Evolutionary conservation across 2,329 filamentous ascomycete genomes (phyloP).

Genomic region (Fusarium cicatricum): DNA sequence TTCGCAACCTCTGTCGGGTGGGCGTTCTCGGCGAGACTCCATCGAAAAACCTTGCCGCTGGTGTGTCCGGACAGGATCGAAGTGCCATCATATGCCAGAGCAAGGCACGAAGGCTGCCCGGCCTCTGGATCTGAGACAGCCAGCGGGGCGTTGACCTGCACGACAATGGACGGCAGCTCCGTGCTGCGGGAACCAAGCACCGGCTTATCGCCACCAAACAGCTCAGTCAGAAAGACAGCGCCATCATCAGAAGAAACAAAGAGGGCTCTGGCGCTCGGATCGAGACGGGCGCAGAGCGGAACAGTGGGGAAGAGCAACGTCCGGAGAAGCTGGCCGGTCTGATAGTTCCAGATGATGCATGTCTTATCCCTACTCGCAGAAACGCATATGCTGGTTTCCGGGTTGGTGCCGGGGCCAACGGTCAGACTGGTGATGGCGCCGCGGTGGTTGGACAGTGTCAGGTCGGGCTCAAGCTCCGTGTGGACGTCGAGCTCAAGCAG

Average conservation of each 20-base stretch:
- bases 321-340: conserved; percentile 76
- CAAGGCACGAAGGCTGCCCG: conserved; percentile 73
- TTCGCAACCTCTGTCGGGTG: conserved; percentile 73
- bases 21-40: conserved; percentile 78
- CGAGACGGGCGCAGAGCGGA: conserved; percentile 77
- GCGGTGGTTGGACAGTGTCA: conserved; percentile 80
- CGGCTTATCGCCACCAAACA: conserved; percentile 65
- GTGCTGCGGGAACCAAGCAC: conserved; percentile 62
- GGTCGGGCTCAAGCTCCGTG: conserved; percentile 72
- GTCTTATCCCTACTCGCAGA: conserved; percentile 88
- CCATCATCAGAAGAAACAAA: conserved; percentile 85
- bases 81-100: conserved; percentile 83
- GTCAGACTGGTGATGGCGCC: conserved; percentile 73
- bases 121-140: conserved; percentile 67
- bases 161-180: conserved; percentile 64
- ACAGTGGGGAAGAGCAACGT: conserved; percentile 82
- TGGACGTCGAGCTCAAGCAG: conserved; percentile 70
- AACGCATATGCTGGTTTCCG: conserved; percentile 80
- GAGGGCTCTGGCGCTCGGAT: conserved; percentile 83
- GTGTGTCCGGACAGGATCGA: conserved; percentile 81
- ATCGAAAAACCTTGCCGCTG: conserved; percentile 79
- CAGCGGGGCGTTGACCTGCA: conserved; percentile 62
- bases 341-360: conserved; percentile 92
- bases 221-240: conserved; percentile 80
- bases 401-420: conserved; percentile 71